phyloP scores from a whole-genome alignment of 805 yeast species.

The Myxozyma geophila region DNA sequence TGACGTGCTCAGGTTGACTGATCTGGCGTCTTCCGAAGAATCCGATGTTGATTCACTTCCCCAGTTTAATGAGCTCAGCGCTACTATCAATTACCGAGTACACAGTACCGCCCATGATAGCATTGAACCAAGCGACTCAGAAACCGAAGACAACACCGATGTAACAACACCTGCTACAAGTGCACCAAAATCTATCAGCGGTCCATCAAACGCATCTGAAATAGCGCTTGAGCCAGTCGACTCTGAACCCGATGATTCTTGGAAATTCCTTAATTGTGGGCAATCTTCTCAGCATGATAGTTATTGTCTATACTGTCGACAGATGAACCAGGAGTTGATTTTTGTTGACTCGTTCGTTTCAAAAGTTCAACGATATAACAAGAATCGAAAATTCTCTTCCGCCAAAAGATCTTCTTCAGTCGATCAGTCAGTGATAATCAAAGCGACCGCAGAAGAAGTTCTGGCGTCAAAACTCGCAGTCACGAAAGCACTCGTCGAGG shows the following conservation, averaged over 20 bases:
- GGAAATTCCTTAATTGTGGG: constrained; percentile 5
- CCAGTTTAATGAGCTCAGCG: no score
- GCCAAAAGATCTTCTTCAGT: background rate
- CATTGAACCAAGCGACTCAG: no score
- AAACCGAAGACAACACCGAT: no score
- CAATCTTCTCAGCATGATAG: constrained; percentile 8
- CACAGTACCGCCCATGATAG: no score
- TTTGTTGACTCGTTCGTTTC: constrained; percentile 13
- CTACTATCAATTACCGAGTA: no score
- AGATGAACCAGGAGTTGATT: constrained; percentile 6
- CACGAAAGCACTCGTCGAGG: constrained; percentile 11
- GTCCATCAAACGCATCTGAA: no score
- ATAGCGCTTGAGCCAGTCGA: no score
- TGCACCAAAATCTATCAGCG: background rate
- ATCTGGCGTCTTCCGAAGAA: background rate
- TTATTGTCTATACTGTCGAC: constrained; percentile 5
- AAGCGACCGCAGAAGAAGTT: background rate
- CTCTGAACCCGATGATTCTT: background rate
- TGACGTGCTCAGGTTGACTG: background rate
- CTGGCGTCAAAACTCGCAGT: constrained; percentile 6
- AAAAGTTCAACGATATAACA: background rate
- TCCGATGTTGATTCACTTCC: background rate
- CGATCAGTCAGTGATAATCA: background rate
- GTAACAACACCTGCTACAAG: background rate
- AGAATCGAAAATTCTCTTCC: background rate